Evolutionary conservation across 352 stramenopile genomes (phyloP).

Genomic region (Elongisporangium undulatum): DNA sequence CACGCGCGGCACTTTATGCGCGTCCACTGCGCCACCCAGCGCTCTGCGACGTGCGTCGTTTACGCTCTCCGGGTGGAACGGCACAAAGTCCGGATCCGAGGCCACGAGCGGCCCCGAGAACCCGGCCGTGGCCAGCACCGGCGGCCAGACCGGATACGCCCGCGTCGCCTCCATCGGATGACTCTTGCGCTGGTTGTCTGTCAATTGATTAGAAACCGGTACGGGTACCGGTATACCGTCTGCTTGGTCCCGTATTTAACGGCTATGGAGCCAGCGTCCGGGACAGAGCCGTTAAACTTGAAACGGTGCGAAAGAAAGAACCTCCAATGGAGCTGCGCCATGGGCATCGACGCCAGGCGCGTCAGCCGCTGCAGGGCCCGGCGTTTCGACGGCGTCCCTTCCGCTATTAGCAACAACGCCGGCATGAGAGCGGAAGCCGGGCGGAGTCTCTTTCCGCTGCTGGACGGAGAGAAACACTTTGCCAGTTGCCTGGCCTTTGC

Average conservation of each 20-base stretch:
- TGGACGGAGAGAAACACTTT: neutral
- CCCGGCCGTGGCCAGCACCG: conserved; percentile 40
- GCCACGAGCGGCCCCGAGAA: conserved; percentile 44
- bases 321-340: neutral
- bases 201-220: neutral
- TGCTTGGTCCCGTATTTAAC: neutral
- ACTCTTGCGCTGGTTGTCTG: neutral
- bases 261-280: too few species aligned
- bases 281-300: neutral
- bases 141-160: conserved; percentile 50
- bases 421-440: neutral
- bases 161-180: conserved; percentile 47
- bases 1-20: conserved; percentile 35
- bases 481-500: neutral
- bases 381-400: neutral
- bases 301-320: neutral
- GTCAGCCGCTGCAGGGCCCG: neutral
- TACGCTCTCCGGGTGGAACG: conserved; percentile 35
- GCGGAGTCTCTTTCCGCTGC: neutral
- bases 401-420: neutral
- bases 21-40: conserved; percentile 38
- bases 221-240: neutral
- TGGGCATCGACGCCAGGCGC: neutral
- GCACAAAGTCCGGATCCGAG: conserved; percentile 39
- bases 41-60: conserved; percentile 44